These are phyloP conservation scores for Leptographium procerum DNA, from an alignment of 2,329 filamentous ascomycete genomes.

Conservation along the genomic window DNA sequence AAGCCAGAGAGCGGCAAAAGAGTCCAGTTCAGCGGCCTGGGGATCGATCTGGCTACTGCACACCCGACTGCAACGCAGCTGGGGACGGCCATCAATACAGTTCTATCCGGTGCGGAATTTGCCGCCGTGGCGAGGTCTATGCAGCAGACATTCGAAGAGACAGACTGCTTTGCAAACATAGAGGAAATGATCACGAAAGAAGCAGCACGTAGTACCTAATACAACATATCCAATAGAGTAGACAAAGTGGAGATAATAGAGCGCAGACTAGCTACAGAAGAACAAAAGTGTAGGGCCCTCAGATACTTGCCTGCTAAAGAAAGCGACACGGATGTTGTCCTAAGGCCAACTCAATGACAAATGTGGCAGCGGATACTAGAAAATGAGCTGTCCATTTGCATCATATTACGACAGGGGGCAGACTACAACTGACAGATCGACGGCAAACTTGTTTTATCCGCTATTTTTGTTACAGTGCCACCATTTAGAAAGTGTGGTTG, in stretches of 20 bases:
- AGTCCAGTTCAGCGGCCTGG: constrained; percentile 22
- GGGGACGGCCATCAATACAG: constrained; percentile 17
- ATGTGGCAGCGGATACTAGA: too few species aligned
- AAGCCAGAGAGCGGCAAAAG: constrained; percentile 26
- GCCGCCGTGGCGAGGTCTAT: constrained; percentile 14
- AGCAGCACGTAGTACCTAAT: neutral
- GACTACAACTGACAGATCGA: too few species aligned
- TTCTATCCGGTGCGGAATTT: constrained; percentile 17
- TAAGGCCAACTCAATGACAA: too few species aligned
- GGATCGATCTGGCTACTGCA: constrained; percentile 20
- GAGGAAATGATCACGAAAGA: constrained; percentile 12
- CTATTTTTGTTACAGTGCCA: too few species aligned
- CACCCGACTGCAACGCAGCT: constrained; percentile 18
- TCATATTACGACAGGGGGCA: too few species aligned
- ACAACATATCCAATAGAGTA: neutral
- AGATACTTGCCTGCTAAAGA: too few species aligned
- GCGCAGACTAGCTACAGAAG: too few species aligned
- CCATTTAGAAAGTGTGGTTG: neutral
- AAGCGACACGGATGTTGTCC: too few species aligned
- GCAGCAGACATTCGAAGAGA: constrained; percentile 16
- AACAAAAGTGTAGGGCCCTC: too few species aligned
- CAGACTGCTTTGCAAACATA: constrained; percentile 20
- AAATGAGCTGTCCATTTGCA: too few species aligned
- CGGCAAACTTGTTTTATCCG: too few species aligned
- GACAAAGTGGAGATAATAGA: too few species aligned